A percentile compares a stretch with the other conserved stretches of the same genome.
Conservation (phyloP, 352 stramenopile species). For the Phytophthora europaea region DNA sequence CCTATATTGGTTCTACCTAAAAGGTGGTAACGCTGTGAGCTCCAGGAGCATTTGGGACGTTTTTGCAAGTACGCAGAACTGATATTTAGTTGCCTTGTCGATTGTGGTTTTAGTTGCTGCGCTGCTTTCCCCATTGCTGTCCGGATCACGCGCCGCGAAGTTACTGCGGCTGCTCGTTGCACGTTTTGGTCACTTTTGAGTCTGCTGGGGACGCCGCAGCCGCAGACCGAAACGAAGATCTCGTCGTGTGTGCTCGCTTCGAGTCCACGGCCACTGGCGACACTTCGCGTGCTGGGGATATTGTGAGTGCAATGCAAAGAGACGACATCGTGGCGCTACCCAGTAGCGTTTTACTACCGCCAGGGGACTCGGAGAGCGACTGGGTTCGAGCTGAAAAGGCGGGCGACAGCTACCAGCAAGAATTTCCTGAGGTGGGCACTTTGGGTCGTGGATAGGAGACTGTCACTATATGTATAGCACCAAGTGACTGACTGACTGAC, state of each 20-base stretch:
- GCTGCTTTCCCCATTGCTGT: conserved; percentile 54
- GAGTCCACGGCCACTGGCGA: conserved; percentile 11
- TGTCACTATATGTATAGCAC: neutral
- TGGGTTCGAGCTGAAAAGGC: conserved; percentile 44
- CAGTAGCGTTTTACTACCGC: neutral
- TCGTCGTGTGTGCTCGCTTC: conserved; percentile 48
- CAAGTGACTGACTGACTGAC: neutral
- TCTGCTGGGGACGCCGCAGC: neutral
- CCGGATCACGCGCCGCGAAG: conserved; percentile 35
- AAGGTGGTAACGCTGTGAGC: neutral
- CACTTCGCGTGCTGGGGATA: conserved; percentile 3
- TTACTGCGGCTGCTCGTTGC: conserved; percentile 46
- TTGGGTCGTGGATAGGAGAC: no score
- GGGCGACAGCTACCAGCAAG: conserved; percentile 30
- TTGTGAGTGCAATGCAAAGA: conserved; percentile 5
- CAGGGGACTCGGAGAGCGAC: conserved; percentile 18
- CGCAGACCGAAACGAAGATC: conserved; percentile 12
- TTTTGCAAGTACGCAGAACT: neutral
- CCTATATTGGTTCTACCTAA: neutral
- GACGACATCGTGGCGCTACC: conserved; percentile 7
- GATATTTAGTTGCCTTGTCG: neutral
- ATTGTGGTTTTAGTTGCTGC: conserved; percentile 19
- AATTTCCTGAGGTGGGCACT: conserved; percentile 27
- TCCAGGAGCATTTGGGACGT: neutral
- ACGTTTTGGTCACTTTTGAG: conserved; percentile 33